phyloP scores from a whole-genome alignment of 257 asterid species.

The Nicotiana benthamiana region DNA sequence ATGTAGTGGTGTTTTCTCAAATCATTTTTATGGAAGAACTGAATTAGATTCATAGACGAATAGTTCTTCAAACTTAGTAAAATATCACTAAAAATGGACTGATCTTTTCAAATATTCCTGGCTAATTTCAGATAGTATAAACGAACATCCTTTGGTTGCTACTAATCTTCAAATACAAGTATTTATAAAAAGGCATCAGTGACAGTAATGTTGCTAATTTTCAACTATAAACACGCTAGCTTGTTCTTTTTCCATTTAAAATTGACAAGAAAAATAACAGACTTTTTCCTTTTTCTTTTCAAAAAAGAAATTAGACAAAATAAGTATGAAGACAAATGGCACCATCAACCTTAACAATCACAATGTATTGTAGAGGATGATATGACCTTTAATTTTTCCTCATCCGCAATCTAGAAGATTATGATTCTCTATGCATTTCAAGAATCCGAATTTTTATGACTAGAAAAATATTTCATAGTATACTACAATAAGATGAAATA shows the following conservation, averaged over 20 bases:
- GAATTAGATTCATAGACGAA: not conserved
- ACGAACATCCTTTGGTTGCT: not conserved
- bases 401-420: not conserved
- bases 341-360: not conserved
- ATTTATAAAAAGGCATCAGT: not conserved
- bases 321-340: not conserved
- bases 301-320: not conserved
- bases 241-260: not conserved
- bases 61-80: not conserved
- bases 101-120: not conserved
- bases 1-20: not conserved
- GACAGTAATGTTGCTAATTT: not conserved
- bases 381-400: not conserved
- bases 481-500: not conserved
- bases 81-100: not conserved
- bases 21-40: not conserved
- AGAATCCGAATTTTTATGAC: not conserved
- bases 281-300: not conserved
- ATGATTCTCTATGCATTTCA: not conserved
- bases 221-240: not conserved
- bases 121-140: not conserved
- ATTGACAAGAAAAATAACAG: not conserved
- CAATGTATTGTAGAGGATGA: not conserved
- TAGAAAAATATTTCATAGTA: not conserved
- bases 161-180: slow-evolving; percentile 1